Evolutionary conservation across 495 filamentous ascomycete genomes (phyloP).

Genomic region (Hypoxylon fragiforme): DNA sequence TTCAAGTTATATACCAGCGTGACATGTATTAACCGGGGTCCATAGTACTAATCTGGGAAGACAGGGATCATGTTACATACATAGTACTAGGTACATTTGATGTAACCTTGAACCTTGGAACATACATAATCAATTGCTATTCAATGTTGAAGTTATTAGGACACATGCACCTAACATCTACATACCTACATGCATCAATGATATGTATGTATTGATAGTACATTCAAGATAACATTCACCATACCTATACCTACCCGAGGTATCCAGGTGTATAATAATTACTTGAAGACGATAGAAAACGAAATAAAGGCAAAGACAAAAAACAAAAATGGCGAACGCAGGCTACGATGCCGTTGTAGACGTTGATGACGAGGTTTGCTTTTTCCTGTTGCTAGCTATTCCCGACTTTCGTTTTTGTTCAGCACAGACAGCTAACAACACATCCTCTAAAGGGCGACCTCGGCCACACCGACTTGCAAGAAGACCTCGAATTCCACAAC

Average conservation of each 20-base stretch:
- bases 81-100: no score
- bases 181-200: no score
- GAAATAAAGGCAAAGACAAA: not conserved
- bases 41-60: no score
- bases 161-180: no score
- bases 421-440: not conserved
- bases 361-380: constrained; percentile 81
- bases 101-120: no score
- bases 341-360: constrained; percentile 98
- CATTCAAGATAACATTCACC: no score
- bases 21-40: no score
- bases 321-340: constrained; percentile 76
- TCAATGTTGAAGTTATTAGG: no score
- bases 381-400: not conserved
- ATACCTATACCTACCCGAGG: not conserved
- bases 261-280: not conserved
- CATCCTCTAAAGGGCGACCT: constrained; percentile 75
- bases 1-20: no score
- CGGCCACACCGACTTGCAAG: constrained; percentile 95
- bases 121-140: no score
- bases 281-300: not conserved
- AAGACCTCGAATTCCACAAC: constrained; percentile 98
- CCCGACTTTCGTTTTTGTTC: not conserved
- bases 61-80: no score
- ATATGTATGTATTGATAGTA: no score